phyloP scores from a whole-genome alignment of 192 early-diverging fungal genomes.

The Dissophora ornata region DNA sequence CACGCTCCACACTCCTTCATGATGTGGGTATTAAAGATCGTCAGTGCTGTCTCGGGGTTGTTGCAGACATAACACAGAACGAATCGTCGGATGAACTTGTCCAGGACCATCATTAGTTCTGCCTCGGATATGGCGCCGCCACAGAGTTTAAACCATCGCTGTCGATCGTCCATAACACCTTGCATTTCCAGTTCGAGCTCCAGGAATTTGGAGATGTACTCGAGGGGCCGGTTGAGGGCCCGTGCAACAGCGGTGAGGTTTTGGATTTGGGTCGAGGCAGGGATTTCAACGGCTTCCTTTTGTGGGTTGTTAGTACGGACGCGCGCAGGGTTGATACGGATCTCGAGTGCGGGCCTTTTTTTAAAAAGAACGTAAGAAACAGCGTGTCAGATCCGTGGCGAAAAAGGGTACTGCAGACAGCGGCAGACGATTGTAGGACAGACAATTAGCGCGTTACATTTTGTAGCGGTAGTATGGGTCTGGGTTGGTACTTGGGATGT shows the following conservation, averaged over 20 bases:
- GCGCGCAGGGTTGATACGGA: constrained; percentile 47
- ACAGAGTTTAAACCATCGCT: constrained; percentile 38
- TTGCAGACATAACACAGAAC: constrained; percentile 92
- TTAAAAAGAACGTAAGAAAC: background rate
- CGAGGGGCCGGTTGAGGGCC: constrained; percentile 42
- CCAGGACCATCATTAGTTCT: constrained; percentile 65
- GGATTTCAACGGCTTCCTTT: constrained; percentile 29
- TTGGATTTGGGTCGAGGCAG: constrained; percentile 50
- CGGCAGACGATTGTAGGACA: too few relatives aligned
- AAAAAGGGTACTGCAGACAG: background rate
- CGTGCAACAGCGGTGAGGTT: constrained; percentile 32
- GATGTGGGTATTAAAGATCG: constrained; percentile 36
- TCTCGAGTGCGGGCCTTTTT: constrained; percentile 46
- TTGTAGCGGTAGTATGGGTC: constrained; percentile 54
- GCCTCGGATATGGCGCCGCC: constrained; percentile 20
- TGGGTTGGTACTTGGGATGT: constrained; percentile 52
- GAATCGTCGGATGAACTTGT: constrained; percentile 94
- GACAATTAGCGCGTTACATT: too few relatives aligned
- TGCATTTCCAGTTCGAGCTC: constrained; percentile 50
- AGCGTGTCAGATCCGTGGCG: background rate
- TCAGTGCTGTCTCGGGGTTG: constrained; percentile 96
- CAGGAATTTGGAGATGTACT: constrained; percentile 46
- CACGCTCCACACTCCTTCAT: constrained; percentile 53
- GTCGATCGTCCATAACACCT: constrained; percentile 38
- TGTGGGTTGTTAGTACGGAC: constrained; percentile 36